Evolutionary conservation across 345 rosid species (phyloP), one percentile per base, ranked within the genome.

Genomic region (Euphorbia pulcherrima): DNA sequence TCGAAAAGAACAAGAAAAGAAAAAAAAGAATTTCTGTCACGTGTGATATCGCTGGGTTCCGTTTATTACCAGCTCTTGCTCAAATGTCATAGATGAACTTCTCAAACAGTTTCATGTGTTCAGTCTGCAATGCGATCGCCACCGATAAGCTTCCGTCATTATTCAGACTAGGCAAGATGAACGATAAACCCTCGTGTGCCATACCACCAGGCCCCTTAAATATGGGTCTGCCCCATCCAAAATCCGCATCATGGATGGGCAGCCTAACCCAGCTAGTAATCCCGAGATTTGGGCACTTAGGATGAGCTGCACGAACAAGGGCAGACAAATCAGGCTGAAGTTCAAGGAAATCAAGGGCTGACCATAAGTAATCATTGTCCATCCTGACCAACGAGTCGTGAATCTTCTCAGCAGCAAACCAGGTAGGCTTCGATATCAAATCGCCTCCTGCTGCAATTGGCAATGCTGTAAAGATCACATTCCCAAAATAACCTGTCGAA

Each of bases 161-260:
- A 29, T 77, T 76, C 5, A 95, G 72, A 75, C 98, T 90, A 1
- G 98, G 98, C 57, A 90, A 68, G 52, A 88, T 76, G 78, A 90
- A 88, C 0, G 97, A 84, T 40, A 88, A 67, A 30, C 98, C 98
- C 70, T 92, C 98, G 37, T 84, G 88, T 24, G 94, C 84, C 53
- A 88, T 84, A 13, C 95, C 90, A 53, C 97, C 97, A 21, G 97
- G 97, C 26, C 98, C 98, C 97, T 90, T 88, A 51, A 86, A 90
- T 17, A 92, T 84, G 44, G 96, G 97, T 21, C 97, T 79, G 2
- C 98, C 98, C 98, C 98, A 92, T 2, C 98, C 97, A 27, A 92
- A 92, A 76, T 92, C 97, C 6, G 94, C 96, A 21, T 89, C 96
- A 62, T 92, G 90, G 68, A 89, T 87, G 8, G 97, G 96, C 71